Conservation (phyloP, 352 stramenopile species). For the Pythium utonaiense region DNA sequence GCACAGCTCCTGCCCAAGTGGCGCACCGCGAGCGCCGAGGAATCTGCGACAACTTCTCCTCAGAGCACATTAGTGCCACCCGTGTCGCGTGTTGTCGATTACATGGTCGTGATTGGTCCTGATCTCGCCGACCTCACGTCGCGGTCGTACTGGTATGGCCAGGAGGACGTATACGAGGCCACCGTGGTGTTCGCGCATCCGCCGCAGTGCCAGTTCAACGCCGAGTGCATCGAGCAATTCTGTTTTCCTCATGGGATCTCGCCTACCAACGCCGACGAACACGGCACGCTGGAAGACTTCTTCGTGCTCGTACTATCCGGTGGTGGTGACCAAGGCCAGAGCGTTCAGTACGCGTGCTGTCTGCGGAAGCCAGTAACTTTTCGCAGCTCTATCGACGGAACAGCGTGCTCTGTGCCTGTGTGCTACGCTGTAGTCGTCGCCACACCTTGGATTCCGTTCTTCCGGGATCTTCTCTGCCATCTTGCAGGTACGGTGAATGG, state of each 20-base stretch:
- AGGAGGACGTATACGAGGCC: conserved; percentile 47
- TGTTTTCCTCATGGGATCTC: conserved; percentile 54
- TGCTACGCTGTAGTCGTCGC: conserved; percentile 24
- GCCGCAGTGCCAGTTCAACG: conserved; percentile 61
- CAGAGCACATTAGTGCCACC: no score
- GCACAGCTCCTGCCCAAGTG: conserved; percentile 9
- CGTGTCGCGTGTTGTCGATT: conserved; percentile 13
- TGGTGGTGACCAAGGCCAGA: conserved; percentile 26
- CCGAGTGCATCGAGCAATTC: conserved; percentile 71
- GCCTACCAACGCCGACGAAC: no score
- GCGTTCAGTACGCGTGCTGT: conserved; percentile 28
- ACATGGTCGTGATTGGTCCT: conserved; percentile 25
- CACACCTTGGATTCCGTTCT: conserved; percentile 21
- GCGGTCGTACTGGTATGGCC: conserved; percentile 5
- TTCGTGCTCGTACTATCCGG: conserved; percentile 27
- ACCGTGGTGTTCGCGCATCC: conserved; percentile 61
- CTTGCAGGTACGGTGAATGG: conserved; percentile 12
- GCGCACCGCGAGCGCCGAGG: background rate
- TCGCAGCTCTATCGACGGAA: background rate
- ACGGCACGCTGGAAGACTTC: conserved; percentile 7
- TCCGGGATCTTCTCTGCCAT: conserved; percentile 12
- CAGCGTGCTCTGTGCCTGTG: conserved; percentile 2
- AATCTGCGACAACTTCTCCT: background rate
- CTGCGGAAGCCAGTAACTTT: conserved; percentile 14
- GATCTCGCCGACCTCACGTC: conserved; percentile 19